Base-by-base conservation (phyloP, 495 filamentous ascomycete genomes). In the Baudoinia panamericana region DNA sequence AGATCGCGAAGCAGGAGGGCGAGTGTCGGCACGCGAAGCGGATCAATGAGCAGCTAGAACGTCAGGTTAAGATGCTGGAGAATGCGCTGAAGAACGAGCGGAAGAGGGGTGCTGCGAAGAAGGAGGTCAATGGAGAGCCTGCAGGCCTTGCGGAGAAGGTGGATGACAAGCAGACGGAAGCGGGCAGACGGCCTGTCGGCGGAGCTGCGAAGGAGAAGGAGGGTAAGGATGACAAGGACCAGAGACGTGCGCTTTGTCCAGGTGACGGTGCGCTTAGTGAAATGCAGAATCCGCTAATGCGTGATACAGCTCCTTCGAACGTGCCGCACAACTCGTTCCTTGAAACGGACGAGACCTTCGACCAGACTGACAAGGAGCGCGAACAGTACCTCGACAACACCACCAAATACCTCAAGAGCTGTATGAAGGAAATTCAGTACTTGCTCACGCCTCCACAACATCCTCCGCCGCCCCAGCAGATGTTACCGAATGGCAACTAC, bases 1-100 rank as follows among this genome's bases (percentile, higher is more conserved):
- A 88, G 58, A 95, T 97, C 63, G 90, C 87, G n/a, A 78, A 80
- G 54, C 69, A 95, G 46, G 90, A 97, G 57, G 90, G 90, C 40
- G 84, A 92, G 36, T 70, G 79, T 16, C 70, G 87, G 34, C 83
- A 83, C 36, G 76, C 80, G 34, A 92, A 92, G 61, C 77, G 80
- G 42, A 65, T 86, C 43, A 84, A 93, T 40, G 87, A 88, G 60
- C 81, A 81, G 11, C 63, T 94, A 32, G 80, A 80, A 46, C 86
- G 84, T 62, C 87, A 93, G 58, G 80, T 97, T 39, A 69, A 77
- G 30, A 81, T 97, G 63, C 71, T 97, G 50, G 90, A 97, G 62
- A 73, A 74, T 48, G 88, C 88, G 36, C 65, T 97, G 53, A 86
- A 82, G 63, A 77, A 79, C 52, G 80, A 90, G 54, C 63, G 66